These are phyloP conservation scores for Abrus precatorius DNA, from an alignment of 306 rosid species.

Conservation along the genomic window DNA sequence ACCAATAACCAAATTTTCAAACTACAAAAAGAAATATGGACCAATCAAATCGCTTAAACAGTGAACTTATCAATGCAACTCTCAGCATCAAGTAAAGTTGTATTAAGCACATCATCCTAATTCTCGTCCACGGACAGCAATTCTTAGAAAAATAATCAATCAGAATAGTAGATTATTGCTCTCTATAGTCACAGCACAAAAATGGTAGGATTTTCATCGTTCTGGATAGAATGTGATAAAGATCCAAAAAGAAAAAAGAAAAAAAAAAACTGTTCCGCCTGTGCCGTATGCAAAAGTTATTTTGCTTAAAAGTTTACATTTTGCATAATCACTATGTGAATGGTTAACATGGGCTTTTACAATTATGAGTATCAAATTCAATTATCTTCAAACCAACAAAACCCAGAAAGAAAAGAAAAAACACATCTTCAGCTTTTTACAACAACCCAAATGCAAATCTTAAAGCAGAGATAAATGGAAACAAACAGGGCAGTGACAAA, in stretches of 20 bases:
- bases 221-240: conserved; percentile 21
- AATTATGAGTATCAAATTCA: too few species aligned
- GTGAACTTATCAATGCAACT: too few species aligned
- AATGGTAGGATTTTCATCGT: conserved; percentile 2
- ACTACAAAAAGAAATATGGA: too few species aligned
- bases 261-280: not conserved
- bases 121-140: not conserved
- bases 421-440: conserved; percentile 8
- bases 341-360: not conserved
- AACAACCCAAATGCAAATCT: not conserved
- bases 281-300: conserved; percentile 3
- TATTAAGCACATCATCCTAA: too few species aligned
- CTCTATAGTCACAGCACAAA: not conserved
- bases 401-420: not conserved
- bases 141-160: conserved; percentile 2
- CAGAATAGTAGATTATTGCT: not conserved
- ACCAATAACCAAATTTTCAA: too few species aligned
- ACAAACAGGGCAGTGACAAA: conserved; percentile 1
- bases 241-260: not conserved
- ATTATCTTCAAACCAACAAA: not conserved
- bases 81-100: too few species aligned
- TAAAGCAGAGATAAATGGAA: conserved; percentile 36
- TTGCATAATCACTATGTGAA: not conserved
- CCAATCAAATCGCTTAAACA: too few species aligned
- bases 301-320: not conserved